Conservation (phyloP, 768 basidiomycete genomes). For the Tylopilus cervinicoccineus region DNA sequence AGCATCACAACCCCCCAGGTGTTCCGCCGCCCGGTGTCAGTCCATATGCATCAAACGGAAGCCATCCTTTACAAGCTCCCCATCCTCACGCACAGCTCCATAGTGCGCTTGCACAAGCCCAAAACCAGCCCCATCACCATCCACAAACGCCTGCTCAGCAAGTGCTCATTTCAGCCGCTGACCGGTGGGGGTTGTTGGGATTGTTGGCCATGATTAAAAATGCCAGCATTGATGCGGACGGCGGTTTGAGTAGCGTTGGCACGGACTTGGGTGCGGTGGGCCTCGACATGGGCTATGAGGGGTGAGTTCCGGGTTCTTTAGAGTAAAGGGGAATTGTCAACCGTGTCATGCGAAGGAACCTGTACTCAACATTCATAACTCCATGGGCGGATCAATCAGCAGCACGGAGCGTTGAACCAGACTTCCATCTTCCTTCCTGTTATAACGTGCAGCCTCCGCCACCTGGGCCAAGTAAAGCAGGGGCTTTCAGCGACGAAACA, state of each 20-base stretch:
- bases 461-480: slow-evolving; percentile 75
- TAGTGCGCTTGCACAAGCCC: slow-evolving; percentile 26
- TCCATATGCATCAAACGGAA: slow-evolving; percentile 35
- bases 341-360: slow-evolving; percentile 43
- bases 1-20: slow-evolving; percentile 53
- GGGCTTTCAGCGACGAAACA: slow-evolving; percentile 91
- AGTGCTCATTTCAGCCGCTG: slow-evolving; percentile 86
- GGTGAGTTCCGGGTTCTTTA: slow-evolving; percentile 51
- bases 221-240: slow-evolving; percentile 70
- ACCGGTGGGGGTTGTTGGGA: slow-evolving; percentile 90
- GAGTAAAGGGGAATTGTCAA: slow-evolving; percentile 17
- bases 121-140: slow-evolving; percentile 41
- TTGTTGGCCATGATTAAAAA: slow-evolving; percentile 85
- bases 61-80: slow-evolving; percentile 30
- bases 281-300: slow-evolving; percentile 78
- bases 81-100: slow-evolving; percentile 36
- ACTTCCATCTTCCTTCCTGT: slow-evolving; percentile 86
- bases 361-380: slow-evolving; percentile 92
- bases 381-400: slow-evolving; percentile 93
- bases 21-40: slow-evolving; percentile 38
- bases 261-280: slow-evolving; percentile 92
- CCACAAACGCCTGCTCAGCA: slow-evolving; percentile 93
- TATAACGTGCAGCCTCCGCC: slow-evolving; percentile 91
- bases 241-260: slow-evolving; percentile 78
- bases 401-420: slow-evolving; percentile 83